Evolutionary conservation across 2,329 filamentous ascomycete genomes (phyloP).

Genomic region (Diaporthe sp.): DNA sequence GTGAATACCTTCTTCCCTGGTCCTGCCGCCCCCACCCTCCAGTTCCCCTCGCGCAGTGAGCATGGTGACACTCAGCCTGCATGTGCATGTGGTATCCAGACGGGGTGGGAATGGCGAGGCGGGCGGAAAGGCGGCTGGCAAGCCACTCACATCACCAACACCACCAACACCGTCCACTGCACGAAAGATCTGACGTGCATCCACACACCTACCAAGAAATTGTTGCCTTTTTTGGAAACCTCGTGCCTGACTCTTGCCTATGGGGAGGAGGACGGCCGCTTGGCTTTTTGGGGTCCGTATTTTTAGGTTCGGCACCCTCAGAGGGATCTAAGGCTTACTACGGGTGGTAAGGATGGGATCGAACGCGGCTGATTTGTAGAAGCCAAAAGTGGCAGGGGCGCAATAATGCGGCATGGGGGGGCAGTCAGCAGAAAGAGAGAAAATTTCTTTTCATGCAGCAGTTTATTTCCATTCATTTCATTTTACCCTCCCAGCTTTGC

Average conservation of each 20-base stretch:
- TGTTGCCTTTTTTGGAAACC: conserved; percentile 22
- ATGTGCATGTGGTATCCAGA: background rate
- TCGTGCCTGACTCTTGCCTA: background rate
- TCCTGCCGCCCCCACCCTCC: background rate
- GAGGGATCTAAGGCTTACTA: conserved; percentile 19
- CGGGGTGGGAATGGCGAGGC: too few species aligned
- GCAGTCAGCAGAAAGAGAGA: background rate
- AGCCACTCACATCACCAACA: conserved; percentile 16
- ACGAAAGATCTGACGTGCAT: conserved; percentile 2
- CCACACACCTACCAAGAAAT: background rate
- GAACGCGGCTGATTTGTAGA: conserved; percentile 8
- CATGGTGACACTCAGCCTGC: background rate
- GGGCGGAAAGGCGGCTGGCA: background rate
- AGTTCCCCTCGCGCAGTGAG: background rate
- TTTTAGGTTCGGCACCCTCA: conserved; percentile 15
- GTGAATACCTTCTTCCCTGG: background rate
- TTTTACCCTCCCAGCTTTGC: background rate
- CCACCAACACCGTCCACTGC: background rate
- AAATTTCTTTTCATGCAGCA: background rate
- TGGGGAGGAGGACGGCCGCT: too few species aligned
- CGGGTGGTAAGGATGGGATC: background rate
- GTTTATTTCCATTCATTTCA: background rate
- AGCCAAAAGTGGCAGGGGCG: background rate
- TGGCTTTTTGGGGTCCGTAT: conserved; percentile 9
- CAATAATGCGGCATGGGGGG: background rate